Conservation (phyloP, 225 moss, liverwort and hornwort genomes). For the Takakia lepidozioides region DNA sequence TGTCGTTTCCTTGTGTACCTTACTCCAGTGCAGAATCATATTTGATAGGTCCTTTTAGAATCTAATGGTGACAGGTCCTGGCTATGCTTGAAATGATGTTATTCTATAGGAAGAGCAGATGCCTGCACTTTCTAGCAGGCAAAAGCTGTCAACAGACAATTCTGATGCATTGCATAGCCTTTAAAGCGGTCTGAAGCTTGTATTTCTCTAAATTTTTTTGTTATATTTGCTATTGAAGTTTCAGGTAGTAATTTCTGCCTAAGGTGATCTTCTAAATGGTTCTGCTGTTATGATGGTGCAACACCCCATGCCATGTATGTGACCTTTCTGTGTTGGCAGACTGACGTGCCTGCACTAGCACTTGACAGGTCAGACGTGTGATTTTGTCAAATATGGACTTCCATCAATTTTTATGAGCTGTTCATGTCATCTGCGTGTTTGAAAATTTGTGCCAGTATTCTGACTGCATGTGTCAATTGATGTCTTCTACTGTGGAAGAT, state of each 20-base stretch:
- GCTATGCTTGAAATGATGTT: conserved; percentile 26
- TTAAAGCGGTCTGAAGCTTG: neutral
- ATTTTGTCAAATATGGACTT: neutral
- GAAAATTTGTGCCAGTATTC: neutral
- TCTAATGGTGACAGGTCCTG: too few species aligned
- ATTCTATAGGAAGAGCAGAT: conserved; percentile 25
- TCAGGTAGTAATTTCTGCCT: neutral
- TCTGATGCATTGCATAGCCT: conserved; percentile 7
- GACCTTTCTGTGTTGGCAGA: conserved; percentile 26
- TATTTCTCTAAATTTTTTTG: neutral
- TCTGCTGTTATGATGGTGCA: too few species aligned
- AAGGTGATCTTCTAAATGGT: too few species aligned
- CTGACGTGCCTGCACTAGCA: conserved; percentile 42
- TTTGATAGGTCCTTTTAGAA: too few species aligned
- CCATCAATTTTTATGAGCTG: neutral
- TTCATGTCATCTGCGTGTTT: too few species aligned
- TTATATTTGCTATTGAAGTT: neutral
- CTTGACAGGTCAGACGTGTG: conserved; percentile 60
- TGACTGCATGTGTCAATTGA: neutral
- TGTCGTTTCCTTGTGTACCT: too few species aligned
- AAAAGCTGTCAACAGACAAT: conserved; percentile 19
- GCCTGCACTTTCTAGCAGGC: conserved; percentile 18
- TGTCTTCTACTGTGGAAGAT: too few species aligned
- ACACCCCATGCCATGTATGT: neutral
- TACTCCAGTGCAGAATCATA: too few species aligned